A percentile compares a stretch with the other conserved stretches of the same genome.
These are phyloP conservation scores for Chaetomidium leptoderma DNA, from an alignment of 495 filamentous ascomycete genomes.

Conservation along the genomic window DNA sequence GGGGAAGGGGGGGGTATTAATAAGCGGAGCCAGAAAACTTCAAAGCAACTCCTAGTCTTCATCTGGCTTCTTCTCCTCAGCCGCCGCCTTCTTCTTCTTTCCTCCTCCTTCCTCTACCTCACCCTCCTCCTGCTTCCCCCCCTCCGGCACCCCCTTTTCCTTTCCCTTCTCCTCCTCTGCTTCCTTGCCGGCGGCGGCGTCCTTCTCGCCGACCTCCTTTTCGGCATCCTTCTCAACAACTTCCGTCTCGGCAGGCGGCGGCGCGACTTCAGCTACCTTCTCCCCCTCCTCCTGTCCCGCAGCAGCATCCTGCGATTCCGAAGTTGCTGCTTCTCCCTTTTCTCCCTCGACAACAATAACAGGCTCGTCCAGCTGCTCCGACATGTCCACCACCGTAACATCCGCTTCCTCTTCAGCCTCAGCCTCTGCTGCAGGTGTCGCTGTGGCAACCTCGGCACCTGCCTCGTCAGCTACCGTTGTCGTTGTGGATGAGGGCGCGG, in stretches of 20 bases:
- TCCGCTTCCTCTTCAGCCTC: not conserved
- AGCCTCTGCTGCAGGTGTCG: not conserved
- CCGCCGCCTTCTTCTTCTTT: not conserved
- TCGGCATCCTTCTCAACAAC: not conserved
- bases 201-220: constrained; percentile 22
- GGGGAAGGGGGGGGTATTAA: too few species aligned
- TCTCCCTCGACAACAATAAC: too few species aligned
- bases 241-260: not conserved
- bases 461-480: not conserved
- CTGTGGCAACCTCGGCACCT: not conserved
- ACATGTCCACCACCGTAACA: not conserved
- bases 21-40: not conserved
- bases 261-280: too few species aligned
- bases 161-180: constrained; percentile 3
- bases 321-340: constrained; percentile 17
- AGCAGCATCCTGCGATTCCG: not conserved
- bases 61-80: not conserved
- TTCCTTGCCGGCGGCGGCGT: not conserved
- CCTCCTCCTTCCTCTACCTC: not conserved
- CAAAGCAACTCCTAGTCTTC: constrained; percentile 1
- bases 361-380: too few species aligned
- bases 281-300: not conserved
- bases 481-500: not conserved
- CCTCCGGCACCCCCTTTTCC: not conserved
- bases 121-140: not conserved